Conservation (phyloP, 2,329 filamentous ascomycete species). For the Paramyrothecium sp. region DNA sequence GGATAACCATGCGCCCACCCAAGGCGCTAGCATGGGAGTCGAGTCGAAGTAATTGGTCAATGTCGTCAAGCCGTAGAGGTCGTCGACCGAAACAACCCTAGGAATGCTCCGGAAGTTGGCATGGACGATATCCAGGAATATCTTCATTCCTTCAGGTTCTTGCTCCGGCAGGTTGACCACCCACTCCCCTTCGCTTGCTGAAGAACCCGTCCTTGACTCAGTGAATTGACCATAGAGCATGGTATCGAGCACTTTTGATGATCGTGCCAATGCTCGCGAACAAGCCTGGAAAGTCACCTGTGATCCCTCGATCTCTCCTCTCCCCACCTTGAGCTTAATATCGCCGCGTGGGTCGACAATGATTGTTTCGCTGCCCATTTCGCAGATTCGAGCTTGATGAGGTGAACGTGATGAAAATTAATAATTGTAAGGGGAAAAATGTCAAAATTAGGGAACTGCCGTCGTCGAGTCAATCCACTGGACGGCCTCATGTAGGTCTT, state of each 20-base stretch:
- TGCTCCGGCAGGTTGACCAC: constrained; percentile 27
- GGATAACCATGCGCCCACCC: constrained; percentile 18
- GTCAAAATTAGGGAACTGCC: too few relatives aligned
- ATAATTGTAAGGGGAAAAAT: too few relatives aligned
- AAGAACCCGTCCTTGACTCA: constrained; percentile 11
- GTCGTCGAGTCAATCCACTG: too few relatives aligned
- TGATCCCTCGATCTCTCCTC: not conserved
- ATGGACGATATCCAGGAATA: constrained; percentile 28
- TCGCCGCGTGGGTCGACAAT: not conserved
- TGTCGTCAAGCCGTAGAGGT: constrained; percentile 23
- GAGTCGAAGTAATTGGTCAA: constrained; percentile 29
- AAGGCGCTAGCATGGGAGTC: constrained; percentile 19
- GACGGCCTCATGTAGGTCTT: too few relatives aligned
- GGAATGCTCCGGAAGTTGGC: constrained; percentile 23
- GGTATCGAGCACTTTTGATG: constrained; percentile 22
- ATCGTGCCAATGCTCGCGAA: constrained; percentile 22
- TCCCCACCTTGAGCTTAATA: not conserved
- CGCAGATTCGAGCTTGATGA: not conserved
- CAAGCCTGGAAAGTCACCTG: constrained; percentile 17
- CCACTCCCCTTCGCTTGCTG: constrained; percentile 16
- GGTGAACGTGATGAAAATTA: too few relatives aligned
- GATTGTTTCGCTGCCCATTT: not conserved
- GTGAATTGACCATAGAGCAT: constrained; percentile 26
- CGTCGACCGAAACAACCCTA: constrained; percentile 11
- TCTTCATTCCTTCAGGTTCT: constrained; percentile 20